A percentile compares a stretch with the other conserved stretches of the same genome.
These are phyloP conservation scores for Paramecium tetraurelia DNA, from an alignment of 73 alveolate genomes.

Conservation along the genomic window DNA sequence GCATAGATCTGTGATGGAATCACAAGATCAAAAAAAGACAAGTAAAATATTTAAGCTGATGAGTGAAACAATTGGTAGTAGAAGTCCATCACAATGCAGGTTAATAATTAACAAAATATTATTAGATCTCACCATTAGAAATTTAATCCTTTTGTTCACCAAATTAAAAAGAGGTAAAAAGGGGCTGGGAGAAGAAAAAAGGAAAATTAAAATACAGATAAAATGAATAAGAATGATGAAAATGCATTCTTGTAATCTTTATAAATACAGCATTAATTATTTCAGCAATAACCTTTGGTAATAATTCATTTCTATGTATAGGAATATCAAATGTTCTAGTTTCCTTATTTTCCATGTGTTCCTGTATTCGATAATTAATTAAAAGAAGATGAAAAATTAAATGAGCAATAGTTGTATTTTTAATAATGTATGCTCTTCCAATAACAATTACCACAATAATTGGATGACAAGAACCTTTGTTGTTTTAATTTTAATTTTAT, in stretches of 20 bases:
- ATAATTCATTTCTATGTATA: neutral
- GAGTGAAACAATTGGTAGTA: slow-evolving; percentile 31
- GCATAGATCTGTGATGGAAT: slow-evolving; percentile 14
- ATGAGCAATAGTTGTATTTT: neutral
- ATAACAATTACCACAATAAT: neutral
- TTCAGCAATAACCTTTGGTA: neutral
- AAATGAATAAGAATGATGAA: neutral
- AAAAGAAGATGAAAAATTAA: neutral
- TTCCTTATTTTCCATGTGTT: neutral
- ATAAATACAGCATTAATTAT: neutral
- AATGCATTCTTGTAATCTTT: neutral
- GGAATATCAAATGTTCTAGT: neutral
- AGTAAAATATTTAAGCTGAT: slow-evolving; percentile 30
- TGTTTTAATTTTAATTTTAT: neutral
- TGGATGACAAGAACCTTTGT: neutral
- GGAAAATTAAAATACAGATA: neutral
- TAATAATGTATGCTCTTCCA: neutral
- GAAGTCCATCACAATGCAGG: slow-evolving; percentile 44
- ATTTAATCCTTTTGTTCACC: slow-evolving; percentile 8
- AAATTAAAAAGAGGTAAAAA: slow-evolving; percentile 22
- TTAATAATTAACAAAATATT: neutral
- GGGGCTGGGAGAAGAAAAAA: slow-evolving; percentile 34
- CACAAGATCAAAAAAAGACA: slow-evolving; percentile 34
- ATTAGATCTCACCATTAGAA: slow-evolving; percentile 29
- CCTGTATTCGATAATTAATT: neutral